A percentile compares a stretch with the other conserved stretches of the same genome.
Evolutionary conservation across 2,329 filamentous ascomycete genomes (phyloP).

Genomic region (Zelopaecilomyces penicillatus): DNA sequence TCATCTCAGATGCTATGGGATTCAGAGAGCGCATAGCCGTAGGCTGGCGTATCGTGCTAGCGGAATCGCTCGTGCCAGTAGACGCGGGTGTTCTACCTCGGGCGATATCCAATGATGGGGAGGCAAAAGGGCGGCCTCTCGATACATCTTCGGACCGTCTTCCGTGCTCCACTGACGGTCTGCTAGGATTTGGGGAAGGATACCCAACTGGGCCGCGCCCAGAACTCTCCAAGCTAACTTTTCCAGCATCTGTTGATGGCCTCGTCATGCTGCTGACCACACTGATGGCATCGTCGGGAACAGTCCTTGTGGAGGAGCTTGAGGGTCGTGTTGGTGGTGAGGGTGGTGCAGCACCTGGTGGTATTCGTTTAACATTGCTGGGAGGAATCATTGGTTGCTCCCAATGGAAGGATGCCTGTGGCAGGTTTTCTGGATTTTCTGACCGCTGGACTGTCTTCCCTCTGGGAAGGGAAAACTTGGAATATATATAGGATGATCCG

Average conservation of each 20-base stretch:
- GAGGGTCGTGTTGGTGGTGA: slow-evolving; percentile 54
- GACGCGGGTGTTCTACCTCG: slow-evolving; percentile 40
- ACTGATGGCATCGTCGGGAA: slow-evolving; percentile 29
- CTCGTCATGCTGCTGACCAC: slow-evolving; percentile 27
- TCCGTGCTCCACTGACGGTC: slow-evolving; percentile 35
- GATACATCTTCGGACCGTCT: slow-evolving; percentile 41
- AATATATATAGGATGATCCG: slow-evolving; percentile 73
- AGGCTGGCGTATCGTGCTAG: slow-evolving; percentile 40
- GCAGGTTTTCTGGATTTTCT: slow-evolving; percentile 47
- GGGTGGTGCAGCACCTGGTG: slow-evolving; percentile 41
- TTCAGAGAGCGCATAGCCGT: slow-evolving; percentile 36
- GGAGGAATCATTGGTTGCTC: slow-evolving; percentile 43
- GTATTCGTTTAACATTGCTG: slow-evolving; percentile 34
- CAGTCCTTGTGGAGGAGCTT: slow-evolving; percentile 39
- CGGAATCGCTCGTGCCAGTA: slow-evolving; percentile 43
- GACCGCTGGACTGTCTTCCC: slow-evolving; percentile 70
- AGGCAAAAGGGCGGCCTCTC: slow-evolving; percentile 36
- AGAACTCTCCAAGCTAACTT: slow-evolving; percentile 39
- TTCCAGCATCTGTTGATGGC: slow-evolving; percentile 42
- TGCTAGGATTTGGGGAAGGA: slow-evolving; percentile 36
- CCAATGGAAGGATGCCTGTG: slow-evolving; percentile 51
- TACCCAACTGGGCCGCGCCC: slow-evolving; percentile 29
- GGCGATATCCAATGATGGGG: slow-evolving; percentile 28
- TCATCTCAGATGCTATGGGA: slow-evolving; percentile 58
- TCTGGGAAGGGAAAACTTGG: slow-evolving; percentile 74